Base-by-base conservation (phyloP, 2,329 filamentous ascomycete genomes). In the Parafenestella ontariensis region DNA sequence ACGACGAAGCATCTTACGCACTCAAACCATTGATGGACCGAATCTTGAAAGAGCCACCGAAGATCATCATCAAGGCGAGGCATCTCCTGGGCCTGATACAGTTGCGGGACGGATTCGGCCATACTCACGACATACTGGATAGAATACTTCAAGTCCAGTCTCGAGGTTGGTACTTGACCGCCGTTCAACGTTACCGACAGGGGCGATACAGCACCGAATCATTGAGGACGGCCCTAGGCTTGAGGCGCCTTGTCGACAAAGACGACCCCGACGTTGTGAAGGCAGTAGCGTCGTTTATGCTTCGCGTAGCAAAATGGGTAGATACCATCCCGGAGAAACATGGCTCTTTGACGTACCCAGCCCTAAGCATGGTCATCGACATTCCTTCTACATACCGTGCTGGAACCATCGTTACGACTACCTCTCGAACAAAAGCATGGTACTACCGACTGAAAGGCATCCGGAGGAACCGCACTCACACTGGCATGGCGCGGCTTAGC, bases 1-100 rank as follows among this genome's bases (percentile, higher is more conserved):
- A 41, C 3, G 17, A 18, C 4, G 52, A 61, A 45, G 52, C 49
- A 26, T 40, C 39, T 3, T 33, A 47, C 29, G 26, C 54, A 5
- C 31, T 58, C 13, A 6, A 9, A 0, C 52, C 52, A 11, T 20
- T 23, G 4, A 20, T 52, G 5, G 15, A 24, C 2, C 4, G 15
- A 13, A 46, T 57, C 2, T 8, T 56, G 3, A 2, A 9, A 3
- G 2, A 5, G 1, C 46, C 50, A 2, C 54, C 50, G 1, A 43
- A 18, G 4, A 34, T 54, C 20, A 1, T 8, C 8, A 31, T 57
- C 3, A 2, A 7, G 1, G 50, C 46, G 2, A 9, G 44, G 1
- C 34, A 54, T 1, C 17, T 57, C 5, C 9, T 54, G 1, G 33
- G 50, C 0, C 13, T 57, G 0, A 15, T 54, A 7, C 4, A 33